Conservation (phyloP, 1,284 basidiomycete genomes). For the Austroboletus niveus region DNA sequence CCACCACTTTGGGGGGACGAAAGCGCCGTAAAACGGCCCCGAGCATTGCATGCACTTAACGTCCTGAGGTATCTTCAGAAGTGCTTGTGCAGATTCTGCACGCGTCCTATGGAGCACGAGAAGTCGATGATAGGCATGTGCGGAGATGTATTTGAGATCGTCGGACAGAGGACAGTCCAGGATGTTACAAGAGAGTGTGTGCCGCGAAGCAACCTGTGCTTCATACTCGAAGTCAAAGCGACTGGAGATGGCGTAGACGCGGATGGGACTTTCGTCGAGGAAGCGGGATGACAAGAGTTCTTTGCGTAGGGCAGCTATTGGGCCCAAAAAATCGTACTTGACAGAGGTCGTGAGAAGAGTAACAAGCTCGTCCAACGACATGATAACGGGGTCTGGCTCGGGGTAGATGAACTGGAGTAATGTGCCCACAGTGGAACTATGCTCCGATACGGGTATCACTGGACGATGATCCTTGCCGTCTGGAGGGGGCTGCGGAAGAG, state of each 20-base stretch:
- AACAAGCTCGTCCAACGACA: conserved; percentile 51
- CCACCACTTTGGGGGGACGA: conserved; percentile 68
- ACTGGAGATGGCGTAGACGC: conserved; percentile 69
- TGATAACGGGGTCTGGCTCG: conserved; percentile 43
- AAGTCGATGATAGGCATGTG: conserved; percentile 62
- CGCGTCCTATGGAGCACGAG: conserved; percentile 58
- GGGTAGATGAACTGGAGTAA: conserved; percentile 60
- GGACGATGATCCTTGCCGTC: conserved; percentile 35
- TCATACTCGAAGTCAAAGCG: conserved; percentile 62
- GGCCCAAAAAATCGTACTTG: conserved; percentile 62
- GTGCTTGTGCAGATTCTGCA: conserved; percentile 44
- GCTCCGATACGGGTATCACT: conserved; percentile 55
- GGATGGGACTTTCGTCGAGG: conserved; percentile 46
- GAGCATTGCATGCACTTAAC: conserved; percentile 70
- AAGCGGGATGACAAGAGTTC: conserved; percentile 52
- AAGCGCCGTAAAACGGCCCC: conserved; percentile 44
- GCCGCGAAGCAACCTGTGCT: conserved; percentile 48
- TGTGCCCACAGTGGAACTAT: conserved; percentile 40
- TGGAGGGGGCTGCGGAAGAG: conserved; percentile 51
- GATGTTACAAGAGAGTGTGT: conserved; percentile 55
- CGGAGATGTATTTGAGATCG: conserved; percentile 65
- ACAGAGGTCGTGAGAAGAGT: conserved; percentile 51
- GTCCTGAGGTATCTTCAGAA: conserved; percentile 45
- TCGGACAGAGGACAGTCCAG: conserved; percentile 53
- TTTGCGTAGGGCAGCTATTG: conserved; percentile 46